A percentile compares a stretch with the other conserved stretches of the same genome.
Conservation (phyloP, 306 rosid species). For the Glycyrrhiza uralensis region DNA sequence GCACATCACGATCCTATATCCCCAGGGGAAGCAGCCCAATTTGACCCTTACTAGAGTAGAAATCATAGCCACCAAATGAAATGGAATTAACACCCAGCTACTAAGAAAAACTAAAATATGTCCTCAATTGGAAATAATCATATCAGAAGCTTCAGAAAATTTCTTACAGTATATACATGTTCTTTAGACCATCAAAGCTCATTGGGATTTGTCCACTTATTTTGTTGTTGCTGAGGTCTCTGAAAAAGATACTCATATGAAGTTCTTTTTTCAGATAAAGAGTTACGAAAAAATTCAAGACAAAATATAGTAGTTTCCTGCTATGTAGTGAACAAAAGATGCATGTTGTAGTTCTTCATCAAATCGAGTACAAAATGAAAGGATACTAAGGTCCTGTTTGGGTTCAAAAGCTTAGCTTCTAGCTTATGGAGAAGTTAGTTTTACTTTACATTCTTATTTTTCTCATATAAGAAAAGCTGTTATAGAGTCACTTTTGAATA, state of each 20-base stretch:
- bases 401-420: too few species aligned
- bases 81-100: background rate
- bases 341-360: background rate
- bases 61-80: background rate
- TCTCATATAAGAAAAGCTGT: too few species aligned
- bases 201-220: conserved; percentile 47
- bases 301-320: background rate
- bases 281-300: background rate
- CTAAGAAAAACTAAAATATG: background rate
- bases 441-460: too few species aligned
- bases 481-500: too few species aligned
- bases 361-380: background rate
- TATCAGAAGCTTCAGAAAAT: background rate
- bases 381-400: too few species aligned
- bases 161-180: conserved; percentile 41
- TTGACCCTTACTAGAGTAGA: background rate
- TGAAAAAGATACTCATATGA: conserved; percentile 29
- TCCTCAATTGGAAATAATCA: background rate
- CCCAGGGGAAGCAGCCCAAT: background rate
- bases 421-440: too few species aligned
- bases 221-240: conserved; percentile 65
- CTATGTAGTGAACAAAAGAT: background rate
- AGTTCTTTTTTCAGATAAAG: background rate
- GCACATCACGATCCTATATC: background rate
- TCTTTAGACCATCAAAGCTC: conserved; percentile 20